phyloP scores from a whole-genome alignment of 2,329 filamentous ascomycete species.

The Fusarium mangiferae region DNA sequence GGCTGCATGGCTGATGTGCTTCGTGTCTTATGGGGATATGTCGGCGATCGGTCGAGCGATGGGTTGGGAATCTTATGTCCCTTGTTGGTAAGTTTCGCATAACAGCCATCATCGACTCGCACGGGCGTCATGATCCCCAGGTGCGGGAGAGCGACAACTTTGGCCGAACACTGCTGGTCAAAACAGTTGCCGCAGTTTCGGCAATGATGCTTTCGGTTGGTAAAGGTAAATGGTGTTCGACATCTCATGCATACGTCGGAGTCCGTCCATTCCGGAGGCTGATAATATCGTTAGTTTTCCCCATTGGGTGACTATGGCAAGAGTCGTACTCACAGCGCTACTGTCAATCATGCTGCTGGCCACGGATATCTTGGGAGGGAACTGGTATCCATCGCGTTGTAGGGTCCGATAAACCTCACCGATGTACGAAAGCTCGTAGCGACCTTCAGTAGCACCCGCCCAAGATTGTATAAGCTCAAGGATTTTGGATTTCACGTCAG shows the following conservation, averaged over 20 bases:
- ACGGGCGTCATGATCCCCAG: slow-evolving; percentile 92
- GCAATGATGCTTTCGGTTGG: slow-evolving; percentile 98
- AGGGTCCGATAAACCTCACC: slow-evolving; percentile 85
- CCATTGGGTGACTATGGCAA: too few species aligned
- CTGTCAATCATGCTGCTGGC: slow-evolving; percentile 99
- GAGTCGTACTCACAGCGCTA: slow-evolving; percentile 77
- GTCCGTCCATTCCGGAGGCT: slow-evolving; percentile 97
- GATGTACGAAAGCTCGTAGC: slow-evolving; percentile 85
- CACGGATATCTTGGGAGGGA: slow-evolving; percentile 86
- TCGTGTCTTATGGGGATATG: slow-evolving; percentile 70
- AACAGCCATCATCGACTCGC: slow-evolving; percentile 95
- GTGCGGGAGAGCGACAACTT: slow-evolving; percentile 87
- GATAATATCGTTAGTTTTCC: slow-evolving; percentile 10
- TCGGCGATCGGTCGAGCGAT: slow-evolving; percentile 61
- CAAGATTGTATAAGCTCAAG: slow-evolving; percentile 93
- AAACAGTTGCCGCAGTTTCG: slow-evolving; percentile 98
- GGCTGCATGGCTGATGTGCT: slow-evolving; percentile 83
- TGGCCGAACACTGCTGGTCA: slow-evolving; percentile 92
- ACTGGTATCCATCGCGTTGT: slow-evolving; percentile 86
- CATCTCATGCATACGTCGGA: slow-evolving; percentile 99
- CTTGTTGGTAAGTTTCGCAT: slow-evolving; percentile 86
- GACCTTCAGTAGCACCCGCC: slow-evolving; percentile 88
- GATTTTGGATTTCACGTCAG: slow-evolving; percentile 89
- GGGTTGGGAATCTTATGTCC: slow-evolving; percentile 51
- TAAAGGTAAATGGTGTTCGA: slow-evolving; percentile 94